phyloP scores from a whole-genome alignment of 208 protist genomes.

The Trypanosoma caninum region DNA sequence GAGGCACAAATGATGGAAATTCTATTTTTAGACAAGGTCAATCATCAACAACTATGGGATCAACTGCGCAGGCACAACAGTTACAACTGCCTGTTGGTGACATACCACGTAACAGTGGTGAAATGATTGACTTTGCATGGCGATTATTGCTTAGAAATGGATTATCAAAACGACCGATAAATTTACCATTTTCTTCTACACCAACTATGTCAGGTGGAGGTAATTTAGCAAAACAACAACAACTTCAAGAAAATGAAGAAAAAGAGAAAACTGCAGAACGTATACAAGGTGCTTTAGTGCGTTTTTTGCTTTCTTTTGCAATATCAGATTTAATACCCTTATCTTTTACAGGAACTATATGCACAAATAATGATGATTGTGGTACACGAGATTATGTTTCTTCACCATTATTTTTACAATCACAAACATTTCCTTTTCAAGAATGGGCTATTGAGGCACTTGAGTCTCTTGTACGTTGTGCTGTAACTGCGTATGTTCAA shows the following conservation, averaged over 20 bases:
- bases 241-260: not conserved
- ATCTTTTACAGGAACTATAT: not conserved
- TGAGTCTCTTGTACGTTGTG: conserved; percentile 15
- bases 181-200: too few relatives aligned
- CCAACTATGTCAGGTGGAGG: conserved; percentile 2
- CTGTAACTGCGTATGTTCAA: conserved; percentile 2
- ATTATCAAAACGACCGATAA: too few relatives aligned
- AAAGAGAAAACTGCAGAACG: conserved; percentile 14
- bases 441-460: conserved; percentile 18
- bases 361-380: not conserved
- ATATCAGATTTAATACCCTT: not conserved
- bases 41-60: too few relatives aligned
- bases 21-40: not conserved
- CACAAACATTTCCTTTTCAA: not conserved
- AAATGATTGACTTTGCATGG: too few relatives aligned
- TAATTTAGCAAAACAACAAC: conserved; percentile 1
- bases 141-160: too few relatives aligned
- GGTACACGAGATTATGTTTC: not conserved
- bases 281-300: conserved; percentile 12
- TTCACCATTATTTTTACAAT: not conserved
- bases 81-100: too few relatives aligned
- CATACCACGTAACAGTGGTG: too few relatives aligned
- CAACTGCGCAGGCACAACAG: too few relatives aligned
- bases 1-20: not conserved
- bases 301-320: conserved; percentile 20